Conservation (phyloP, 495 filamentous ascomycete species). For the Penicillium pulvis region DNA sequence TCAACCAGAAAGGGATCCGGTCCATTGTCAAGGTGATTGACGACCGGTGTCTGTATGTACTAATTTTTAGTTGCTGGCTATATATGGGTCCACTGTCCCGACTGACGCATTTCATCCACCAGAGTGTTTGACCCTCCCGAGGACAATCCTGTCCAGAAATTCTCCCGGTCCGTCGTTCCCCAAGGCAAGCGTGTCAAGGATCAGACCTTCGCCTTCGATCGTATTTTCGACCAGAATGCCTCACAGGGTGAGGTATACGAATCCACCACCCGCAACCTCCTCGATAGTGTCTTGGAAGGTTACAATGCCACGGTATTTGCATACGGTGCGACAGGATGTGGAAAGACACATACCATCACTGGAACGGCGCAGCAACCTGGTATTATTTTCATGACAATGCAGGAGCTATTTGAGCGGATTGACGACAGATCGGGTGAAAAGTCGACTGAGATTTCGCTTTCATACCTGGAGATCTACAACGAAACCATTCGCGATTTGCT, state of each 20-base stretch:
- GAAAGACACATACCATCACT: slow-evolving; percentile 98
- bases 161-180: slow-evolving; percentile 79
- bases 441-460: slow-evolving; percentile 84
- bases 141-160: slow-evolving; percentile 91
- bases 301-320: slow-evolving; percentile 99
- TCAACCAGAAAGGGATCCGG: slow-evolving; percentile 82
- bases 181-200: slow-evolving; percentile 94
- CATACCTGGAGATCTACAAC: slow-evolving; percentile 99
- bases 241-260: slow-evolving; percentile 95
- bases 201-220: slow-evolving; percentile 95
- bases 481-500: slow-evolving; percentile 97
- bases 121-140: slow-evolving; percentile 98
- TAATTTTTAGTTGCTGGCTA: not conserved
- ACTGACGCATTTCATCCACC: slow-evolving; percentile 2
- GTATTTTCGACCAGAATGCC: slow-evolving; percentile 95
- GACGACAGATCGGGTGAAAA: slow-evolving; percentile 83
- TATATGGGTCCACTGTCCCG: not conserved
- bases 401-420: slow-evolving; percentile 94
- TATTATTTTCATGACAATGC: slow-evolving; percentile 98
- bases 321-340: slow-evolving; percentile 96
- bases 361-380: slow-evolving; percentile 91
- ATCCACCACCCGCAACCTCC: slow-evolving; percentile 80
- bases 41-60: slow-evolving; percentile 87
- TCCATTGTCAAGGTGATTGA: slow-evolving; percentile 96
- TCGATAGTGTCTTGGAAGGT: slow-evolving; percentile 94